Evolutionary conservation across 2,329 filamentous ascomycete species (phyloP).

Genomic region (Ophiocordyceps unilateralis): DNA sequence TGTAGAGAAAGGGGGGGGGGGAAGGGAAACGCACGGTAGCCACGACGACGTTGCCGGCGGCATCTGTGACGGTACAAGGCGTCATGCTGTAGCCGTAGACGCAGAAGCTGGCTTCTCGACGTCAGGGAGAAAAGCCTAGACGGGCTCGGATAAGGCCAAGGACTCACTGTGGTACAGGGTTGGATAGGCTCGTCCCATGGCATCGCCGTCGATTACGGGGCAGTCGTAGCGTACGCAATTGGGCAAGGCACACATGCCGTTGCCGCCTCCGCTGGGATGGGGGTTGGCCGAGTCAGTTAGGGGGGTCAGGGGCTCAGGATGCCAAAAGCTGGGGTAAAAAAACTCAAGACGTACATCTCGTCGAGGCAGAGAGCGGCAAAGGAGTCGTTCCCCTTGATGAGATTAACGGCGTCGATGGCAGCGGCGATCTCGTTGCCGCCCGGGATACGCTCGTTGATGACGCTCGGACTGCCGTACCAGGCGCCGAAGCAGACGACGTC

Average conservation of each 20-base stretch:
- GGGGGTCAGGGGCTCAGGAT: too few relatives aligned
- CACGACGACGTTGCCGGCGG: slow-evolving; percentile 16
- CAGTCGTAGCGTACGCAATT: slow-evolving; percentile 17
- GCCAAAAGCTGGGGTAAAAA: too few relatives aligned
- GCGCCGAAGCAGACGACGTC: slow-evolving; percentile 15
- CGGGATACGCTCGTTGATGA: slow-evolving; percentile 1
- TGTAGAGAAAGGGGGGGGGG: too few relatives aligned
- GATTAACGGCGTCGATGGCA: slow-evolving; percentile 9
- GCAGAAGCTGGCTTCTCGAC: slow-evolving; percentile 16
- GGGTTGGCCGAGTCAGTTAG: slow-evolving; percentile 1
- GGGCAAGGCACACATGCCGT: slow-evolving; percentile 18
- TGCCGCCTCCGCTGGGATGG: slow-evolving; percentile 17
- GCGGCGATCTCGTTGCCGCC: background rate
- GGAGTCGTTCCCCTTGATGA: slow-evolving; percentile 12
- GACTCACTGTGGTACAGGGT: slow-evolving; percentile 18
- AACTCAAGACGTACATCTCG: slow-evolving; percentile 19
- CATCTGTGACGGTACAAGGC: slow-evolving; percentile 20
- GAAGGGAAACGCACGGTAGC: slow-evolving; percentile 10
- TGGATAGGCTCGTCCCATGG: slow-evolving; percentile 21
- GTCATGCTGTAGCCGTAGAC: slow-evolving; percentile 19
- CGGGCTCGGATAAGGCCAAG: too few relatives aligned
- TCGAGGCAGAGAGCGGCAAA: slow-evolving; percentile 18
- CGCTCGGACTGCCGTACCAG: slow-evolving; percentile 1
- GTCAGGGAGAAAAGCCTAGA: background rate
- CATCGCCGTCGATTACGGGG: slow-evolving; percentile 19